Percentiles rank a stretch among this genome's conserved stretches.
phyloP scores from a whole-genome alignment of 1,139 yeast species.

The Debaryomycetaceae sp. region DNA sequence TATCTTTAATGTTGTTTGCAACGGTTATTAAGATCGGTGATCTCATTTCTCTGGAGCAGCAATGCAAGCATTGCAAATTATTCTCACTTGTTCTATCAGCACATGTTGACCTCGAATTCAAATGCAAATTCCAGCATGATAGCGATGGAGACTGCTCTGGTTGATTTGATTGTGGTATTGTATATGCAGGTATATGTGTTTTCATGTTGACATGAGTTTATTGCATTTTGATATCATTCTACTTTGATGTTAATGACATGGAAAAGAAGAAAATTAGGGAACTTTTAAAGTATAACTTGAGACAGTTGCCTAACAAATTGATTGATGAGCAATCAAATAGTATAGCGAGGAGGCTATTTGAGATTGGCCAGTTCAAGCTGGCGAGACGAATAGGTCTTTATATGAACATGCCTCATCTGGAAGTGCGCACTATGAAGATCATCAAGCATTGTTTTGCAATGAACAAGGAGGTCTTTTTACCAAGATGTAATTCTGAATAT shows the following conservation, averaged over 20 bases:
- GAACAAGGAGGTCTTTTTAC: conserved; percentile 47
- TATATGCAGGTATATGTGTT: background rate
- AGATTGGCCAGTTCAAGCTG: conserved; percentile 32
- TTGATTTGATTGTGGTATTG: background rate
- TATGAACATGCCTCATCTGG: conserved; percentile 65
- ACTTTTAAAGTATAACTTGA: conserved; percentile 15
- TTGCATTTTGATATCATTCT: no score
- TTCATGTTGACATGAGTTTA: no score
- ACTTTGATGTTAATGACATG: background rate
- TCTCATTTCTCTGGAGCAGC: no score
- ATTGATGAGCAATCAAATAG: conserved; percentile 17
- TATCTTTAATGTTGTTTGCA: no score
- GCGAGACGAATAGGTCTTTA: conserved; percentile 57
- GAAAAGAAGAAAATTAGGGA: conserved; percentile 15
- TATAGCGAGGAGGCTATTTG: conserved; percentile 26
- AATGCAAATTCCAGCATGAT: conserved; percentile 1
- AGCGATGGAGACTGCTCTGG: conserved; percentile 1
- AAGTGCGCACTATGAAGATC: conserved; percentile 52
- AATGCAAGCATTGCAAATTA: no score
- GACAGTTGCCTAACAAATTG: conserved; percentile 10
- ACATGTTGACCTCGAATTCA: background rate
- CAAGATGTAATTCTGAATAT: conserved; percentile 36
- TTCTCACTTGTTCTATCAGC: no score
- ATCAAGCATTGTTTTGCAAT: conserved; percentile 46
- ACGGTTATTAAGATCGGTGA: no score